Base-by-base conservation (phyloP, 768 basidiomycete genomes). In the Kwoniella heveanensis region DNA sequence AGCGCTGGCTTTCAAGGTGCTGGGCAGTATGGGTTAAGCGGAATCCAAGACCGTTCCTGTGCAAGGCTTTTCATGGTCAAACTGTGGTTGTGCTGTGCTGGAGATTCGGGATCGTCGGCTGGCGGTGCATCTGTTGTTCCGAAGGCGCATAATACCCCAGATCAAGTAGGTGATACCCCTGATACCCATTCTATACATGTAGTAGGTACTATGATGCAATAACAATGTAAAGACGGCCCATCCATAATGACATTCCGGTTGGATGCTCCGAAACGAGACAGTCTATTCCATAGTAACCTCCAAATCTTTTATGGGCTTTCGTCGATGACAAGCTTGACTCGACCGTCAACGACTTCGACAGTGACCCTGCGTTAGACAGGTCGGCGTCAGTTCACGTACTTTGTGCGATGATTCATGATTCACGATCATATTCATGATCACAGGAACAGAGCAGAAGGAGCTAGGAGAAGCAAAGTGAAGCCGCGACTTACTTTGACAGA, bases 1-100 rank as follows among this genome's bases (percentile, higher is more conserved):
- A 25, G 90, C 88, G 21, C 79, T 93, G 44, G 91, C 91, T 2
- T 81, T 89, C 79, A 93, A 94, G 79, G 88, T 92, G 17, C 72
- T 92, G 47, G 91, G 90, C 29, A 86, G 87, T 66, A 69, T 74
- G 68, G 51, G 61, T n/a, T 62, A 56, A 32, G 30, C 21, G 4
- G 13, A n/a, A n/a, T n/a, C n/a, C n/a, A n/a, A n/a, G n/a, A n/a
- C 7, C 32, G 32, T 32, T 32, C 32, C 32, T 32, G n/a, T n/a
- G n/a, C n/a, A n/a, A n/a, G n/a, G n/a, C n/a, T n/a, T n/a, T n/a
- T n/a, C n/a, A n/a, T n/a, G n/a, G n/a, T n/a, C 32, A 32, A 32
- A 6, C 32, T 32, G 32, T 13, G 5, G 13, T 5, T 32, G 32
- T 6, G 32, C 32, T 32, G 13, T 32, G 13, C 13, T 32, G 5